A percentile compares a stretch with the other conserved stretches of the same genome.
phyloP scores from a whole-genome alignment of 2,329 filamentous ascomycete species.

The Pseudopithomyces chartarum region DNA sequence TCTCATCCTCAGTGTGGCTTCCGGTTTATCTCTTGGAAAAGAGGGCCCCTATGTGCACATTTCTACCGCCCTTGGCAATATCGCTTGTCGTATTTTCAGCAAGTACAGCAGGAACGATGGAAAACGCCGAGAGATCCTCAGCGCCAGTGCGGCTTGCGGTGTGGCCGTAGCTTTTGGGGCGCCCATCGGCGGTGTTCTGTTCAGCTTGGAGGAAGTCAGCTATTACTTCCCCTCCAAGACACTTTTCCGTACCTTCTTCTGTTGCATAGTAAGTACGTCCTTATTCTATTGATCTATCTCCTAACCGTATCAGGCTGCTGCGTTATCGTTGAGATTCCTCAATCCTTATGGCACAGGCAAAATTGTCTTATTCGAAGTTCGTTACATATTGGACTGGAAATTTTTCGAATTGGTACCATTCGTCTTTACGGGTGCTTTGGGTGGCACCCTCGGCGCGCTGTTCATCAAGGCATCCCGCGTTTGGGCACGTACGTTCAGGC shows the following conservation, averaged over 20 bases:
- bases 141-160: conserved; percentile 86
- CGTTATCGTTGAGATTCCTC: conserved; percentile 88
- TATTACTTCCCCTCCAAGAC: conserved; percentile 99
- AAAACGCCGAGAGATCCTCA: conserved; percentile 92
- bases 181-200: conserved; percentile 86
- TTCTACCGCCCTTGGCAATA: conserved; percentile 92
- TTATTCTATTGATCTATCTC: background rate
- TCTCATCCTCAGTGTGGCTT: conserved; percentile 86
- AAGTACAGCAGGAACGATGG: conserved; percentile 96
- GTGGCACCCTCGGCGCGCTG: conserved; percentile 81
- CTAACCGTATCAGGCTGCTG: conserved; percentile 60
- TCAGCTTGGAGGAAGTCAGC: conserved; percentile 91
- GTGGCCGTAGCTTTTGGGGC: conserved; percentile 95
- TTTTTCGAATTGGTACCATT: conserved; percentile 89
- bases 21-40: conserved; percentile 91
- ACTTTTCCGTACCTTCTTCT: conserved; percentile 96
- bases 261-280: conserved; percentile 73
- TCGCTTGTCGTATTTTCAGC: conserved; percentile 87
- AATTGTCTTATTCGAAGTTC: conserved; percentile 94
- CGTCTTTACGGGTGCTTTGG: conserved; percentile 82
- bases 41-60: conserved; percentile 98
- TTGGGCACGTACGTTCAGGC: conserved; percentile 89
- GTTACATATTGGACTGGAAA: conserved; percentile 89
- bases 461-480: conserved; percentile 95
- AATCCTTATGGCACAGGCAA: conserved; percentile 97